phyloP scores from a whole-genome alignment of 805 yeast species.

The Metschnikowia corniflorae region DNA sequence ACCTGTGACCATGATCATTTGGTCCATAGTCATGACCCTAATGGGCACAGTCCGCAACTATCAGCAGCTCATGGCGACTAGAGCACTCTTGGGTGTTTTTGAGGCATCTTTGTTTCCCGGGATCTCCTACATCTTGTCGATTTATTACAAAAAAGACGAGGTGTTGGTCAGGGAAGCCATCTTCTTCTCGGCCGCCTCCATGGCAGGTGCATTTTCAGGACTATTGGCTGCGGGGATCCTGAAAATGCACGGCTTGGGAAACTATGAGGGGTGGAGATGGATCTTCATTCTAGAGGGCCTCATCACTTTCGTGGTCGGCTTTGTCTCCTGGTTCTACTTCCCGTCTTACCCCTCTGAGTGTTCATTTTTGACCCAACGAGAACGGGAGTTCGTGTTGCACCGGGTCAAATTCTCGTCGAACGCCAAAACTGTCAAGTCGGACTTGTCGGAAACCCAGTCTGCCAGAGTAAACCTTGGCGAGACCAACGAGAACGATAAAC shows the following conservation, averaged over 20 bases:
- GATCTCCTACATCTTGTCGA: conserved; percentile 63
- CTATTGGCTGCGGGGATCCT: conserved; percentile 63
- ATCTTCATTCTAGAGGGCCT: conserved; percentile 15
- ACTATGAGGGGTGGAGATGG: conserved; percentile 16
- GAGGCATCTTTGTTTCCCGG: conserved; percentile 76
- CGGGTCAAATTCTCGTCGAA: conserved; percentile 9
- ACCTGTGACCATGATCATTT: conserved; percentile 50
- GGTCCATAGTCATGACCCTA: conserved; percentile 63
- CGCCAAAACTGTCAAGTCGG: background rate
- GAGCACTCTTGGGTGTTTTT: conserved; percentile 62
- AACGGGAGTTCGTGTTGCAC: conserved; percentile 10
- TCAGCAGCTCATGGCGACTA: conserved; percentile 58
- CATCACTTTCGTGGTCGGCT: conserved; percentile 7
- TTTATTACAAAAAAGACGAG: conserved; percentile 61
- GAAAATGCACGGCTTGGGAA: conserved; percentile 43
- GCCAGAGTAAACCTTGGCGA: conserved; percentile 9
- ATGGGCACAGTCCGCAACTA: conserved; percentile 61
- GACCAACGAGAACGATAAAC: conserved; percentile 8
- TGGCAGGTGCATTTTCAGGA: conserved; percentile 79
- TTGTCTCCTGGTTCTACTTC: conserved; percentile 8
- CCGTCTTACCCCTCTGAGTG: conserved; percentile 10
- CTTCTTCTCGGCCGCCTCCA: conserved; percentile 65
- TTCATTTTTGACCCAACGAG: conserved; percentile 10
- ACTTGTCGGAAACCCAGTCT: background rate
- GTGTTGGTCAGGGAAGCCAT: conserved; percentile 66